phyloP scores from a whole-genome alignment of 192 early-diverging fungal species.

The Coemansia brasiliensis region DNA sequence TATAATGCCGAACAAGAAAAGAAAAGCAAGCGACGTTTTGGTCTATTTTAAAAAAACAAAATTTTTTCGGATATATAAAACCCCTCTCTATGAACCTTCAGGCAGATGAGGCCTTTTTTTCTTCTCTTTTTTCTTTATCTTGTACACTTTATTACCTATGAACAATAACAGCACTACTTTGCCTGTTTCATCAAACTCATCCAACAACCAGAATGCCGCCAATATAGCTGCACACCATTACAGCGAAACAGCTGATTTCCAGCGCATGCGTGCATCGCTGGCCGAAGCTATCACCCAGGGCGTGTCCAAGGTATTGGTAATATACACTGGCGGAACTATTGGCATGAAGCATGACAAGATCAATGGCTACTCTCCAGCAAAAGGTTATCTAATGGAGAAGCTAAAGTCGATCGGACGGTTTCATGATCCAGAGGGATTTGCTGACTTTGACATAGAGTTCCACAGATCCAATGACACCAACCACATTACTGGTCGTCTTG shows the following conservation, averaged over 20 bases:
- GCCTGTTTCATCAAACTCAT: too few relatives aligned
- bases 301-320: constrained; percentile 78
- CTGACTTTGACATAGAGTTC: constrained; percentile 52
- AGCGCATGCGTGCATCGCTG: constrained; percentile 55
- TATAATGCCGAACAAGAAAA: constrained; percentile 46
- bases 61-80: not conserved
- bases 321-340: constrained; percentile 96
- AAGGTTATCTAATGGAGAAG: constrained; percentile 78
- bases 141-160: not conserved
- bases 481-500: not conserved
- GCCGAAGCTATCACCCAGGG: constrained; percentile 69
- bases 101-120: not conserved
- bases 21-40: constrained; percentile 31
- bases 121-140: constrained; percentile 3
- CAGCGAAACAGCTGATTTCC: constrained; percentile 55
- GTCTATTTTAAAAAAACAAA: constrained; percentile 22
- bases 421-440: constrained; percentile 67
- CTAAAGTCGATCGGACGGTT: constrained; percentile 77
- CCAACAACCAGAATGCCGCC: constrained; percentile 7
- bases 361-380: constrained; percentile 73
- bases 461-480: constrained; percentile 29
- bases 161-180: not conserved
- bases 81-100: too few relatives aligned
- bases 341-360: constrained; percentile 78
- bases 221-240: constrained; percentile 42